A percentile compares a stretch with the other conserved stretches of the same genome.
phyloP scores from a whole-genome alignment of 345 rosid species.

The Erodium maritimum region DNA sequence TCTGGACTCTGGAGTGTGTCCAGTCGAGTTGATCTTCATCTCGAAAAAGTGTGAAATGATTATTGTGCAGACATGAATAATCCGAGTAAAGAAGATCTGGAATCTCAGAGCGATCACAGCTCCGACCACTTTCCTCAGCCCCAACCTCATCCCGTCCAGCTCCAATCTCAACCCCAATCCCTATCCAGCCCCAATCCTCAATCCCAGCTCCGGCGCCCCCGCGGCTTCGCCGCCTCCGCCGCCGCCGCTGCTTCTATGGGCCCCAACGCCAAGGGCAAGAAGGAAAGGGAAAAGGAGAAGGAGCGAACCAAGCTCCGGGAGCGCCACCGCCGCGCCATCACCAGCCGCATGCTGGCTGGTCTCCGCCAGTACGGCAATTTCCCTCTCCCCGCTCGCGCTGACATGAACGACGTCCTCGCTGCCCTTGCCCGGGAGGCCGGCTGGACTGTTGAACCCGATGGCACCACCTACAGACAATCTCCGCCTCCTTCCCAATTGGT shows the following conservation, averaged over 20 bases:
- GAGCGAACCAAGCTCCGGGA: slow-evolving; percentile 95
- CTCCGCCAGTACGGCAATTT: slow-evolving; percentile 88
- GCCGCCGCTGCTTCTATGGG: slow-evolving; percentile 25
- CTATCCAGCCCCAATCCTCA: slow-evolving; percentile 12
- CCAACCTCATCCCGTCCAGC: slow-evolving; percentile 6
- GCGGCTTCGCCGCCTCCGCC: slow-evolving; percentile 70
- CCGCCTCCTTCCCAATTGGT: slow-evolving; percentile 60
- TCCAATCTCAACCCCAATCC: slow-evolving; percentile 8
- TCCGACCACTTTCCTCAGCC: slow-evolving; percentile 6
- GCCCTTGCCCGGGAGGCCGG: slow-evolving; percentile 97
- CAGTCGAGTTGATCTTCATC: too few species aligned
- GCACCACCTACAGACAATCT: slow-evolving; percentile 70
- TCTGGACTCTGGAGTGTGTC: too few species aligned
- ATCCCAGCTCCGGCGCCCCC: slow-evolving; percentile 51
- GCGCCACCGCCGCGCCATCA: slow-evolving; percentile 91
- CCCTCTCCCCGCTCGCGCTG: slow-evolving; percentile 96
- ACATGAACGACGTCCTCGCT: slow-evolving; percentile 98
- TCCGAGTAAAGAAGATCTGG: neutral
- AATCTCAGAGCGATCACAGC: slow-evolving; percentile 7
- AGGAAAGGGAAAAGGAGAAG: slow-evolving; percentile 89
- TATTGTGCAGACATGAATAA: neutral
- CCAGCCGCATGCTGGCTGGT: slow-evolving; percentile 93
- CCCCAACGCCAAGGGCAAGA: slow-evolving; percentile 44
- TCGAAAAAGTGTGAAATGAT: too few species aligned
- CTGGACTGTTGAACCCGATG: slow-evolving; percentile 90